phyloP scores from a whole-genome alignment of 768 basidiomycete genomes.

The Kwoniella bestiolae region DNA sequence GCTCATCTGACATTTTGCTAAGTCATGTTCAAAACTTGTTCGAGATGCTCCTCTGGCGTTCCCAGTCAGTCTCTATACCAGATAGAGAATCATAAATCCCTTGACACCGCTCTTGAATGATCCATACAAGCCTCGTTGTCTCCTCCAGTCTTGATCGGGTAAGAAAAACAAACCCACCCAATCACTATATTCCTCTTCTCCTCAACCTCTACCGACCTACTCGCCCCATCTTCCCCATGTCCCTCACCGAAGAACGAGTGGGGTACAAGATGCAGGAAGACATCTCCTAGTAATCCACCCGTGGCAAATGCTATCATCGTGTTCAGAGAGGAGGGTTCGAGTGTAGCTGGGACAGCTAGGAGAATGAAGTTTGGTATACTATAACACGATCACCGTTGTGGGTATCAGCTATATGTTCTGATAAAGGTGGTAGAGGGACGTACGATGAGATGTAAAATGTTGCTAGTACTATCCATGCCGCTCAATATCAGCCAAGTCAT shows the following conservation, averaged over 20 bases:
- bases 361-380: constrained; percentile 94
- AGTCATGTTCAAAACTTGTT: too few relatives aligned
- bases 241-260: constrained; percentile 91
- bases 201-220: constrained; percentile 71
- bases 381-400: constrained; percentile 19
- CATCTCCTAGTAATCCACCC: constrained; percentile 88
- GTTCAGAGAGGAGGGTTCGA: constrained; percentile 80
- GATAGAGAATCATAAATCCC: too few relatives aligned
- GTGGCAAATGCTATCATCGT: constrained; percentile 96
- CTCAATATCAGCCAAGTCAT: constrained; percentile 37
- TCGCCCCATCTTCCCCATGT: constrained; percentile 58
- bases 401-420: constrained; percentile 8
- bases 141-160: background rate
- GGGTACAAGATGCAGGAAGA: constrained; percentile 87
- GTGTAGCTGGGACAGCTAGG: constrained; percentile 87
- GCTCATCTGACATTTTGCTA: too few relatives aligned
- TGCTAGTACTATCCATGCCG: constrained; percentile 65
- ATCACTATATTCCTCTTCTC: constrained; percentile 89
- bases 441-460: constrained; percentile 97
- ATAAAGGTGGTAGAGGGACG: constrained; percentile 56
- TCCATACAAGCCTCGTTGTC: background rate
- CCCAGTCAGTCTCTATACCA: too few relatives aligned
- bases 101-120: too few relatives aligned
- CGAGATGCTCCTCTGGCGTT: too few relatives aligned
- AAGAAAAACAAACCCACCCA: constrained; percentile 64